A percentile compares a stretch with the other conserved stretches of the same genome.
phyloP scores from a whole-genome alignment of 257 asterid species.

The Rhazya stricta region DNA sequence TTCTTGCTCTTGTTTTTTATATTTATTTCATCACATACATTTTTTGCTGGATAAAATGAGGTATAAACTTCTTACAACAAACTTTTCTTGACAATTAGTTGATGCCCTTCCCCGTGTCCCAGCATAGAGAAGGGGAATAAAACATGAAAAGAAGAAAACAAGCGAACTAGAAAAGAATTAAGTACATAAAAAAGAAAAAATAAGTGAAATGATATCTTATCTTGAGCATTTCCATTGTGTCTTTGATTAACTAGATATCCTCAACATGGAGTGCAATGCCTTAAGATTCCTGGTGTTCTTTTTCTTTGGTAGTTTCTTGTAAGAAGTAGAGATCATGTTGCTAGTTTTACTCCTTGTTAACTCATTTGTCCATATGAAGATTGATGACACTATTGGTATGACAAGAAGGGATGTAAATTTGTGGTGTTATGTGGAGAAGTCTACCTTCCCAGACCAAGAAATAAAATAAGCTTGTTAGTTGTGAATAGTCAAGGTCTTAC shows the following conservation, averaged over 20 bases:
- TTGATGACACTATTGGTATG: not conserved
- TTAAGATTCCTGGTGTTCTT: no score
- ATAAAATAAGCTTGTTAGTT: not conserved
- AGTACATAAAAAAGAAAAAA: not conserved
- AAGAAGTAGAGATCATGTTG: not conserved
- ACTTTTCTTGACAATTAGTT: not conserved
- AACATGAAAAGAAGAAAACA: not conserved
- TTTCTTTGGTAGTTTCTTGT: not conserved
- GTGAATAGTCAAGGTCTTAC: not conserved
- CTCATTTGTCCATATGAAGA: not conserved
- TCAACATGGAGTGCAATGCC: not conserved
- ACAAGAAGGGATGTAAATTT: not conserved
- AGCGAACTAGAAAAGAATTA: not conserved
- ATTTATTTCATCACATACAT: not conserved
- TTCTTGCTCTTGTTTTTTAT: constrained; percentile 5
- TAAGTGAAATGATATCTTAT: not conserved
- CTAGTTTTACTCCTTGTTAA: not conserved
- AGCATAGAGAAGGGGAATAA: not conserved
- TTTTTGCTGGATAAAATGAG: not conserved
- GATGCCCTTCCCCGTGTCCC: not conserved
- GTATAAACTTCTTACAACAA: not conserved
- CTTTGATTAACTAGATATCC: not conserved
- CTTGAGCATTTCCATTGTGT: not conserved
- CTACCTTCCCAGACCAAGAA: not conserved
- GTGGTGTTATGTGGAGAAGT: not conserved